Conservation (phyloP, 2,329 filamentous ascomycete genomes). For the Parasarocladium wereldwijsianum region DNA sequence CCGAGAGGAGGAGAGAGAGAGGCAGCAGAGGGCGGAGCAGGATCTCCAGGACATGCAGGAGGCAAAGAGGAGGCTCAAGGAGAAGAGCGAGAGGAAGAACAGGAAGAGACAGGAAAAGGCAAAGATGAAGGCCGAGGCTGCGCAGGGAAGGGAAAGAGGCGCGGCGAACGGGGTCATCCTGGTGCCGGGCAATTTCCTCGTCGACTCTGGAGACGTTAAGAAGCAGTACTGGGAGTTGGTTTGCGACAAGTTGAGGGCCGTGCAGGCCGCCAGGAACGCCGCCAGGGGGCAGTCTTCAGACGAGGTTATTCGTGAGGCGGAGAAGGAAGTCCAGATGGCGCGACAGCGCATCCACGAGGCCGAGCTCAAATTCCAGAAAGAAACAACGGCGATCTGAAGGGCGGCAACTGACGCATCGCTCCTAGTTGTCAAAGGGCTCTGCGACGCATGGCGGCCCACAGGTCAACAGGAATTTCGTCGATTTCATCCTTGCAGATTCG, state of each 20-base stretch:
- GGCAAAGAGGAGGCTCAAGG: slow-evolving; percentile 20
- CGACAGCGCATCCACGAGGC: slow-evolving; percentile 21
- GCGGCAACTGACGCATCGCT: too few relatives aligned
- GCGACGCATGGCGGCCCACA: not conserved
- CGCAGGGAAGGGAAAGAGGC: slow-evolving; percentile 10
- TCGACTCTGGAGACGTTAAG: slow-evolving; percentile 14
- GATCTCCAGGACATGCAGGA: slow-evolving; percentile 23
- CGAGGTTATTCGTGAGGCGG: slow-evolving; percentile 15
- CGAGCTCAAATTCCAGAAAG: slow-evolving; percentile 19
- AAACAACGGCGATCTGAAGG: slow-evolving; percentile 10
- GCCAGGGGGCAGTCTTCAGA: slow-evolving; percentile 11
- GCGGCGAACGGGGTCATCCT: slow-evolving; percentile 19
- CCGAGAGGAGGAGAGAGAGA: slow-evolving; percentile 20
- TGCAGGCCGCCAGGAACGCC: slow-evolving; percentile 20
- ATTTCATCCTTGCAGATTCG: slow-evolving; percentile 1
- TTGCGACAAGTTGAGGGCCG: slow-evolving; percentile 24
- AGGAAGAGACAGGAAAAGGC: slow-evolving; percentile 21
- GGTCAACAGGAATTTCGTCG: too few relatives aligned
- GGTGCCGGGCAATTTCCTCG: slow-evolving; percentile 20
- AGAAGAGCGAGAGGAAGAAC: slow-evolving; percentile 25
- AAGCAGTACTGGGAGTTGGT: slow-evolving; percentile 25
- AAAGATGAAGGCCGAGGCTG: slow-evolving; percentile 13
- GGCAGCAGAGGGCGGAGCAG: slow-evolving; percentile 21
- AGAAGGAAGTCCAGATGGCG: slow-evolving; percentile 15
- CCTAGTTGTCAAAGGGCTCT: not conserved